These are phyloP conservation scores for Fusarium bactridioides DNA, from an alignment of 2,329 filamentous ascomycete species.

Conservation along the genomic window DNA sequence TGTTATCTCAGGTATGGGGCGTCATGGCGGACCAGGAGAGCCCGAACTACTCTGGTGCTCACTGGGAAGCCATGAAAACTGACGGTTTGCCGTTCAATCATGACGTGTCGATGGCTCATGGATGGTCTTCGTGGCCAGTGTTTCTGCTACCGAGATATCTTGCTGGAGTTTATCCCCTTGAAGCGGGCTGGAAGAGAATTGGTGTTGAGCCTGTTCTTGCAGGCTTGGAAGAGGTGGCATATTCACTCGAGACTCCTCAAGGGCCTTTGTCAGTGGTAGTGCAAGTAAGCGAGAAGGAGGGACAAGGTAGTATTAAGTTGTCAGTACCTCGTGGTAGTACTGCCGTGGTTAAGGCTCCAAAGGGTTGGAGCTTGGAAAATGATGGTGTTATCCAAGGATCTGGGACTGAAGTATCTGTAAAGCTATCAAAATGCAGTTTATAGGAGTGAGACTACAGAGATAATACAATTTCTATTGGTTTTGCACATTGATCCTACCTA, in stretches of 20 bases:
- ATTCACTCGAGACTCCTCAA: background rate
- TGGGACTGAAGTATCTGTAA: background rate
- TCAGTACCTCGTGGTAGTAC: background rate
- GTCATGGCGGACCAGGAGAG: background rate
- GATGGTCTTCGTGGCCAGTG: background rate
- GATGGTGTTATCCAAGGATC: background rate
- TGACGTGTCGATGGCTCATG: background rate
- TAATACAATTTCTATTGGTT: fast-evolving
- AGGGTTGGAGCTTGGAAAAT: background rate
- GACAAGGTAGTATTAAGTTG: background rate
- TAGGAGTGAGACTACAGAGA: fast-evolving
- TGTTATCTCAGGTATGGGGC: background rate
- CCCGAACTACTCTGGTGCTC: background rate
- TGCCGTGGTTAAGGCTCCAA: background rate
- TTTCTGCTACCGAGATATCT: background rate
- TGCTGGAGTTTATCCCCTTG: background rate
- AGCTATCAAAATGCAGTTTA: fast-evolving
- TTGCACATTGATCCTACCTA: fast-evolving
- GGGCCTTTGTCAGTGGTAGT: fast-evolving
- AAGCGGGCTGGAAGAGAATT: background rate
- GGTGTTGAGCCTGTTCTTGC: background rate
- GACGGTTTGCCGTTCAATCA: background rate
- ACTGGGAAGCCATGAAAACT: background rate
- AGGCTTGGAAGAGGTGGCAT: background rate
- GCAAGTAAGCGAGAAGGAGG: fast-evolving